phyloP scores from a whole-genome alignment of 139 green algal species.

The Chlorella sorokiniana region DNA sequence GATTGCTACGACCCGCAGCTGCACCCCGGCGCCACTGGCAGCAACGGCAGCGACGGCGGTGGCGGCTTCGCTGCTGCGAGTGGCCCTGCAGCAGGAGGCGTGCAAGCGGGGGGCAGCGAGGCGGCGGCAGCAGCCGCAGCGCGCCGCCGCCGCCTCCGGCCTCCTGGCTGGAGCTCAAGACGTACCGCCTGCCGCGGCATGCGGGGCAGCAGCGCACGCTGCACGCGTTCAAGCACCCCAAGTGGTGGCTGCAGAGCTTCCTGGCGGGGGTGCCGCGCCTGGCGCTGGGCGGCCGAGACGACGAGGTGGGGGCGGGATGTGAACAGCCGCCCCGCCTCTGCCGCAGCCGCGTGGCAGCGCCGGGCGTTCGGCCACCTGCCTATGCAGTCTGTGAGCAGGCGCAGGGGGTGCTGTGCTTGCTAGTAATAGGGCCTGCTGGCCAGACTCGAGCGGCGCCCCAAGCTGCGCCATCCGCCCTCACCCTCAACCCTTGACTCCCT shows the following conservation, averaged over 20 bases:
- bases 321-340: no score
- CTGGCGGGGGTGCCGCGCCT: conserved; percentile 38
- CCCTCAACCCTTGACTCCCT: no score
- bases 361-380: no score
- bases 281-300: conserved; percentile 29
- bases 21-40: not conserved
- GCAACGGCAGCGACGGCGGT: no score
- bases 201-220: conserved; percentile 24
- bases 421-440: no score
- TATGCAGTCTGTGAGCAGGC: not conserved
- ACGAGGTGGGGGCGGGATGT: not conserved
- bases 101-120: not conserved
- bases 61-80: no score
- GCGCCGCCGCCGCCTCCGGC: not conserved
- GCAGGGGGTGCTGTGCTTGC: no score
- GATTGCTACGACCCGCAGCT: conserved; percentile 30
- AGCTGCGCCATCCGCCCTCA: not conserved
- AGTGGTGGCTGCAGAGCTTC: conserved; percentile 47
- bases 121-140: not conserved
- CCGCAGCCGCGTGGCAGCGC: no score
- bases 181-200: conserved; percentile 17
- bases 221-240: conserved; percentile 26
- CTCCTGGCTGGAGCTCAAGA: conserved; percentile 36
- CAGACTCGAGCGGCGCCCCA: not conserved
- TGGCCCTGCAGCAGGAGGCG: not conserved